Percentiles rank a stretch among this genome's conserved stretches.
phyloP scores from a whole-genome alignment of 495 filamentous ascomycete species.

The Podospora conica region DNA sequence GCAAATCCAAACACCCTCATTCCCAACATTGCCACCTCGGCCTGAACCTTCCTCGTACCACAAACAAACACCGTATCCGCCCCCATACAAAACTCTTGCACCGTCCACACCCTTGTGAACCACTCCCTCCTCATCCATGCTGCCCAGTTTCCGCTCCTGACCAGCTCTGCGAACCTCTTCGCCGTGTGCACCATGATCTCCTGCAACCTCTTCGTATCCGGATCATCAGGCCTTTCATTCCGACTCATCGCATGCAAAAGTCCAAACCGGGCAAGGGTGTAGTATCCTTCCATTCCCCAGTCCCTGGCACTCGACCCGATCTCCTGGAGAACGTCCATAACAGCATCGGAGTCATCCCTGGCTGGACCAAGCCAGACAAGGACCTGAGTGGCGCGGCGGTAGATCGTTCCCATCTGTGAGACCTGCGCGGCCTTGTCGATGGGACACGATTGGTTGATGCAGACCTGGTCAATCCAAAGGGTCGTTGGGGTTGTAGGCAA shows the following conservation, averaged over 20 bases:
- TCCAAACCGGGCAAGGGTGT: not conserved
- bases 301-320: not conserved
- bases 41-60: constrained; percentile 5
- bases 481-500: too few relatives aligned
- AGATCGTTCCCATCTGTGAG: constrained; percentile 23
- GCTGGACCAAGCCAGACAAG: not conserved
- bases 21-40: constrained; percentile 1
- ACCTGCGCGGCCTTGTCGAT: constrained; percentile 21
- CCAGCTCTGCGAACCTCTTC: constrained; percentile 3
- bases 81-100: constrained; percentile 27
- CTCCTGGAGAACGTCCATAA: constrained; percentile 7
- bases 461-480: constrained; percentile 20
- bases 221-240: too few relatives aligned
- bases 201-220: too few relatives aligned
- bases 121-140: constrained; percentile 21
- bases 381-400: not conserved
- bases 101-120: constrained; percentile 29
- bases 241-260: not conserved
- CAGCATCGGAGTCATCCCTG: constrained; percentile 4
- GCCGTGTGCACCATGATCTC: not conserved
- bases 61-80: constrained; percentile 22
- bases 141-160: not conserved
- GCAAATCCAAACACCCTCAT: not conserved
- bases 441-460: constrained; percentile 25
- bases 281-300: constrained; percentile 1